phyloP scores from a whole-genome alignment of 768 basidiomycete species.

The Pilatotrama ljubarskyi region DNA sequence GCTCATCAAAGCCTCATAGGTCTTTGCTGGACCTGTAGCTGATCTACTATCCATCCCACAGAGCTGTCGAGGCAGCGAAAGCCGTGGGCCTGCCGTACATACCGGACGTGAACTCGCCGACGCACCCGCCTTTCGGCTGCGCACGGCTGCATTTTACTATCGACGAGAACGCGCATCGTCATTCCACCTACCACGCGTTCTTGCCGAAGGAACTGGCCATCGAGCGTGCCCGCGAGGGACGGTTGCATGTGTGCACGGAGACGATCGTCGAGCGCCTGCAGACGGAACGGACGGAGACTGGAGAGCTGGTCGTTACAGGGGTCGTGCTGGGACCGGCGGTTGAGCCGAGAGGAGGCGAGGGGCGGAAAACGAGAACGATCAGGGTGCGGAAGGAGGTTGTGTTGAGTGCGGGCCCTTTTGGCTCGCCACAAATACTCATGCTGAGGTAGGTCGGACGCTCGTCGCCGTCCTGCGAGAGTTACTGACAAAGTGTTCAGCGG shows the following conservation, averaged over 20 bases:
- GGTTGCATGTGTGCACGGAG: slow-evolving; percentile 24
- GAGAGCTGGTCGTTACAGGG: slow-evolving; percentile 8
- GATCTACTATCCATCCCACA: neutral
- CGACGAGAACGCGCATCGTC: slow-evolving; percentile 18
- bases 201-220: slow-evolving; percentile 17
- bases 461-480: neutral
- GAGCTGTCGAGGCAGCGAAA: slow-evolving; percentile 21
- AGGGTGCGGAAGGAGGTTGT: slow-evolving; percentile 26
- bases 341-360: neutral
- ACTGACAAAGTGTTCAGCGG: slow-evolving; percentile 15
- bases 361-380: neutral
- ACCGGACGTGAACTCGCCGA: slow-evolving; percentile 25
- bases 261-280: slow-evolving; percentile 21
- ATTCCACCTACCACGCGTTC: slow-evolving; percentile 27
- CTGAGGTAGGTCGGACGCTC: slow-evolving; percentile 25
- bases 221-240: slow-evolving; percentile 2
- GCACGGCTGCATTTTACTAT: slow-evolving; percentile 26
- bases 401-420: slow-evolving; percentile 26
- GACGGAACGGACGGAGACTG: slow-evolving; percentile 5
- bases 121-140: slow-evolving; percentile 22
- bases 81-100: slow-evolving; percentile 24
- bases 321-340: slow-evolving; percentile 13
- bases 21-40: neutral
- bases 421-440: slow-evolving; percentile 42
- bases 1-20: no score